Evolutionary conservation across 2,329 filamentous ascomycete species (phyloP).

Genomic region (Cytospora mali): DNA sequence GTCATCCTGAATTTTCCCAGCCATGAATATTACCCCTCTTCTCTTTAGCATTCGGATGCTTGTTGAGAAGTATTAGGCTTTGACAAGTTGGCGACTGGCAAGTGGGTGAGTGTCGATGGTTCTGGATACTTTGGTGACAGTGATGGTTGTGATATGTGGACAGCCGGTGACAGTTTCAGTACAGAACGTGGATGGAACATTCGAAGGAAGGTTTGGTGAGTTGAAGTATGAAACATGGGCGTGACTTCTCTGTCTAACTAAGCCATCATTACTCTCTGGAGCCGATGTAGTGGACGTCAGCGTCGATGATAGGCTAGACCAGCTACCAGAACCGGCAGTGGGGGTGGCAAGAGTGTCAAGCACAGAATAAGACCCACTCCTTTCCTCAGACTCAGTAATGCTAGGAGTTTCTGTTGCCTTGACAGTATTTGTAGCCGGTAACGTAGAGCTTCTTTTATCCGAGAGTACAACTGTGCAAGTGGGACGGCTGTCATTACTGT

Average conservation of each 20-base stretch:
- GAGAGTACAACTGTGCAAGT: no score
- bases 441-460: no score
- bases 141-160: neutral
- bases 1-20: neutral
- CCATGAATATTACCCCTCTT: neutral
- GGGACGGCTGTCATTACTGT: neutral
- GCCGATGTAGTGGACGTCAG: neutral
- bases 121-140: neutral
- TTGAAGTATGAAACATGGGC: neutral
- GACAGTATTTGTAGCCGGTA: no score
- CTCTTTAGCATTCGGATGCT: neutral
- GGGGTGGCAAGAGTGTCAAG: no score
- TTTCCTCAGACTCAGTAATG: no score
- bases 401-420: no score
- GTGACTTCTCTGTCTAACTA: neutral
- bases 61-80: neutral
- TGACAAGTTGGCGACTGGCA: no score
- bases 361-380: no score
- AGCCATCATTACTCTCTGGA: no score
- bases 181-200: neutral
- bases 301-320: no score
- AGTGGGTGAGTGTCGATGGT: no score
- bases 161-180: neutral
- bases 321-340: no score
- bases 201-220: neutral